Conservation (phyloP, 495 filamentous ascomycete species). For the Tetracladium setigerum region DNA sequence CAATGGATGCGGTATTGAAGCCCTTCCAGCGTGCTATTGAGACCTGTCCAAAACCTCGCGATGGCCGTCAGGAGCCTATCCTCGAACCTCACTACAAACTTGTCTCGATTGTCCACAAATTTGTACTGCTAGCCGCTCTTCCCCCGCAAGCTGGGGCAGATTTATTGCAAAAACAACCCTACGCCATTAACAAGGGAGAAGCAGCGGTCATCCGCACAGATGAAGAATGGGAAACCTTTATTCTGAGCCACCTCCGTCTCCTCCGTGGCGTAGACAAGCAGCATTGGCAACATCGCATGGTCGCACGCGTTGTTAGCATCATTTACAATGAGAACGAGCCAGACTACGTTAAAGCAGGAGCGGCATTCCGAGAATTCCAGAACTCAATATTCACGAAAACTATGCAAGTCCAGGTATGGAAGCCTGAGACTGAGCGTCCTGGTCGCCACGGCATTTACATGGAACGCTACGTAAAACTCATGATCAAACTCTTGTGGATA, state of each 20-base stretch:
- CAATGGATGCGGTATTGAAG: constrained; percentile 54
- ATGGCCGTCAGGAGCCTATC: constrained; percentile 72
- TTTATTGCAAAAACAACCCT: constrained; percentile 19
- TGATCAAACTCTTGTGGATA: constrained; percentile 63
- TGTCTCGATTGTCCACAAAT: constrained; percentile 76
- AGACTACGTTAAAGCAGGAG: constrained; percentile 33
- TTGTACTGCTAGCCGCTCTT: constrained; percentile 47
- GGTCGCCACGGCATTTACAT: constrained; percentile 94
- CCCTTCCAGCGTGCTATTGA: constrained; percentile 70
- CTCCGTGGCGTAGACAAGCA: constrained; percentile 84
- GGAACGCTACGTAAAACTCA: constrained; percentile 77
- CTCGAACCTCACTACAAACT: constrained; percentile 97
- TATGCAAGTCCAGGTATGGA: constrained; percentile 93
- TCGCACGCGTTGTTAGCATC: constrained; percentile 67
- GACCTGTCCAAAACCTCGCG: constrained; percentile 70
- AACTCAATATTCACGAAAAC: constrained; percentile 93
- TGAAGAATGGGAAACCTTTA: constrained; percentile 67
- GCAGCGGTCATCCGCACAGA: constrained; percentile 34
- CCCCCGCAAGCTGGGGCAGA: constrained; percentile 16
- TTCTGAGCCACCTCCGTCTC: constrained; percentile 62
- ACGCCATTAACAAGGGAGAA: constrained; percentile 14
- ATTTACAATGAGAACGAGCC: constrained; percentile 48
- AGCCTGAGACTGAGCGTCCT: constrained; percentile 83
- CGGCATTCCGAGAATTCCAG: constrained; percentile 67
- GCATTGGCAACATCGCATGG: constrained; percentile 96